Base-by-base conservation (phyloP, 306 rosid species). In the Dalbergia cultrata region DNA sequence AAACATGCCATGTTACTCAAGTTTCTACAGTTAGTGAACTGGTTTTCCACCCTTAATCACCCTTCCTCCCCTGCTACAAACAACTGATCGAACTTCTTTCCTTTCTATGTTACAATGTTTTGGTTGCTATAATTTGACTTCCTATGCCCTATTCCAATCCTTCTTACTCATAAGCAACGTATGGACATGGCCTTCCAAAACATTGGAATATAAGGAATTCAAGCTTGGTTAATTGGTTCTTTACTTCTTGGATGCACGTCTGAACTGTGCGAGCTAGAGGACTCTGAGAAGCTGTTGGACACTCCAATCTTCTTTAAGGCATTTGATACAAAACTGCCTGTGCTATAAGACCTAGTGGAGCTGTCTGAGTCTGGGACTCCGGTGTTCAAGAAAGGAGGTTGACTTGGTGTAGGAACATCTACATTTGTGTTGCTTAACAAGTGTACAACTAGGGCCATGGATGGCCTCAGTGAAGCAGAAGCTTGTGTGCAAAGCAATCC, bases 401-500 rank as follows among this genome's bases (percentile, higher is more conserved):
- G 94, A 52, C 65, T 86, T 73, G 97, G 93, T 31, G 67, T n/a
- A 0, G 88, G 88, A 47, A 90, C 83, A 19, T 83, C 87, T 16
- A 37, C 54, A 33, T 87, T 85, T 75, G 81, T 65, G 73, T 87
- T 78, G 19, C 80, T 88, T 43, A 94, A 78, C 91, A 94, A 70
- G 71, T 57, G 34, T 67, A 85, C 90, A 58, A 94, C 91, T 65
- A 83, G 86, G 5, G 69, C 72, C 94, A 92, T 90, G 22, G 92
- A 86, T 79, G 98, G 97, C 70, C 98, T 88, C 34, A 83, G 72
- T 43, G 88, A 77, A 76, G 80, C 91, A 70, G 92, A 87, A 67
- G 97, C 98, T 80, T 94, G 98, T 47, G 97, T 83, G 85, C 98
- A 94, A 21, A 90, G 77, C 59, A 92, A 89, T 34, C 92, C 98